Conservation (phyloP, 2,329 filamentous ascomycete genomes). For the Aspergillus niger region DNA sequence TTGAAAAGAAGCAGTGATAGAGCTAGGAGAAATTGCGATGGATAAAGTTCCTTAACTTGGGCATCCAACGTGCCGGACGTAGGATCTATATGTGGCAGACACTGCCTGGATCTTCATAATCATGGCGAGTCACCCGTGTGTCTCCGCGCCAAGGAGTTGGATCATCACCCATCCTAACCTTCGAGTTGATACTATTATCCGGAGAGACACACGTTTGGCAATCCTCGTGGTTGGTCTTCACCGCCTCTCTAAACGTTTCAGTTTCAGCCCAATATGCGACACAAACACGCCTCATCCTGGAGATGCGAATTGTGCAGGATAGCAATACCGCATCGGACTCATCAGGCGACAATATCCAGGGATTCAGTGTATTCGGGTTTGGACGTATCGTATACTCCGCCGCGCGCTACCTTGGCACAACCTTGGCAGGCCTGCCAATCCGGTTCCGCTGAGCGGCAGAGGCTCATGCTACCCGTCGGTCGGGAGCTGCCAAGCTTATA, state of each 20-base stretch:
- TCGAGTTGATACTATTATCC: neutral
- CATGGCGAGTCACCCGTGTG: neutral
- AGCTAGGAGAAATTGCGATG: neutral
- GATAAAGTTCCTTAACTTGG: slow-evolving; percentile 3
- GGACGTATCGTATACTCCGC: slow-evolving; percentile 18
- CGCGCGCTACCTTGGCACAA: slow-evolving; percentile 12
- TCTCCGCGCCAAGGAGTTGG: slow-evolving; percentile 10
- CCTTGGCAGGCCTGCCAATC: slow-evolving; percentile 10
- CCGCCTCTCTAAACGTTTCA: slow-evolving; percentile 14
- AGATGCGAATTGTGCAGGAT: neutral
- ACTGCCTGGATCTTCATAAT: neutral
- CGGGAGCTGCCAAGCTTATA: slow-evolving; percentile 12
- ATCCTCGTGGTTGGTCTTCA: slow-evolving; percentile 16
- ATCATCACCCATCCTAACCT: neutral
- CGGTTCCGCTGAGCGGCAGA: slow-evolving; percentile 9
- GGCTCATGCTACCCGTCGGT: slow-evolving; percentile 12
- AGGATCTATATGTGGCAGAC: neutral
- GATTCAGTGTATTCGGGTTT: slow-evolving; percentile 7
- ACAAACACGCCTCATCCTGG: slow-evolving; percentile 1
- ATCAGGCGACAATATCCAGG: slow-evolving; percentile 9
- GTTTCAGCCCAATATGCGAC: slow-evolving; percentile 2
- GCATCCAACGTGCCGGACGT: neutral
- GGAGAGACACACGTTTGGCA: slow-evolving; percentile 9
- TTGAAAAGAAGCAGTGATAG: neutral
- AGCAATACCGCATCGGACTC: neutral